These are phyloP conservation scores for Beauveria medogensis DNA, from an alignment of 2,329 filamentous ascomycete species.

Conservation along the genomic window DNA sequence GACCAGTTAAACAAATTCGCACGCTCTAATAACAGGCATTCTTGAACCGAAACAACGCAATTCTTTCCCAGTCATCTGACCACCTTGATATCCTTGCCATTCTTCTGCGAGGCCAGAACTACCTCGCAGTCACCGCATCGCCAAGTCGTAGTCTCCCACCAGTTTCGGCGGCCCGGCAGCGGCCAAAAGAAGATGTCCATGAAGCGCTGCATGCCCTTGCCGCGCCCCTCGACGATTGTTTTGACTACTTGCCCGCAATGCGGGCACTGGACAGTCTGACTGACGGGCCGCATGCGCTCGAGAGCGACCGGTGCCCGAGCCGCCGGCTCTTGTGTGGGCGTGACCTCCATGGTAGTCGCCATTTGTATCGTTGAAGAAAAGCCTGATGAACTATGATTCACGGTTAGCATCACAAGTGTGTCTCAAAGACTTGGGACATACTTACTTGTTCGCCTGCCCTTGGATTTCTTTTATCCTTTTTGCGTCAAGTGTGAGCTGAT, in stretches of 20 bases:
- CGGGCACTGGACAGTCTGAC: constrained; percentile 20
- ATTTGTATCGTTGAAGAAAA: background rate
- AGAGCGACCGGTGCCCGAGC: background rate
- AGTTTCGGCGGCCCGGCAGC: constrained; percentile 16
- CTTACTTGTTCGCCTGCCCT: too few species aligned
- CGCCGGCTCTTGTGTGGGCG: background rate
- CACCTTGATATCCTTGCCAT: constrained; percentile 7
- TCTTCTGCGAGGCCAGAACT: constrained; percentile 15
- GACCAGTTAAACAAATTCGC: background rate
- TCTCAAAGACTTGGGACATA: too few species aligned
- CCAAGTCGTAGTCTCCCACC: constrained; percentile 16
- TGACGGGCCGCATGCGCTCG: background rate
- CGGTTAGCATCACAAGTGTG: too few species aligned
- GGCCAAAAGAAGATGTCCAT: constrained; percentile 21
- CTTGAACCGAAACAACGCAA: background rate
- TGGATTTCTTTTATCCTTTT: too few species aligned
- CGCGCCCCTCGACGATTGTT: constrained; percentile 16
- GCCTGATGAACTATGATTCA: too few species aligned
- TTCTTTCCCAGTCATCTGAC: background rate
- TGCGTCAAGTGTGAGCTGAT: too few species aligned
- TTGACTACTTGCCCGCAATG: constrained; percentile 17
- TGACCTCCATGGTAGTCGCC: background rate
- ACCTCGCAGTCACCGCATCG: constrained; percentile 18
- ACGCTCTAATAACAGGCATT: background rate
- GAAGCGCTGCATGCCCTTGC: constrained; percentile 19